Percentiles rank a stretch among this genome's conserved stretches.
Evolutionary conservation across 306 rosid genomes (phyloP).

Genomic region (Acacia crassicarpa): DNA sequence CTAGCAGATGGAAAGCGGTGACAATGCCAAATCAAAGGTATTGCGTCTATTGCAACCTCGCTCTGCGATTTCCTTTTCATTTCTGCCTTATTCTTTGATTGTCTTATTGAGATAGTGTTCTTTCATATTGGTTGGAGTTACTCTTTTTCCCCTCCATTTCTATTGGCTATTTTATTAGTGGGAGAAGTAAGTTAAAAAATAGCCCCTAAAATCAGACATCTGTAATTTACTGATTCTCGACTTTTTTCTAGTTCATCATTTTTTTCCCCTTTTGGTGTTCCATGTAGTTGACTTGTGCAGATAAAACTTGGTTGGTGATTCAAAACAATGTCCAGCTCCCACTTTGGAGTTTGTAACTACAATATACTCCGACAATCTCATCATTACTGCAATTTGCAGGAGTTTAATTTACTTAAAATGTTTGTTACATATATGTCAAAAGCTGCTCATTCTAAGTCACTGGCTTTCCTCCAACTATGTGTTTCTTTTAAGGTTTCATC

Average conservation of each 20-base stretch:
- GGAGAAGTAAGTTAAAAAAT: not conserved
- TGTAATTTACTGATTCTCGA: not conserved
- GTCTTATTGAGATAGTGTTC: no score
- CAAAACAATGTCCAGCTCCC: not conserved
- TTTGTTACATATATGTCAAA: not conserved
- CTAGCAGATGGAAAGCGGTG: conserved; percentile 49
- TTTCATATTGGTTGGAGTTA: not conserved
- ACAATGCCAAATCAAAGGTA: conserved; percentile 41
- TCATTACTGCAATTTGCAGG: not conserved
- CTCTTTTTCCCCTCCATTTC: not conserved
- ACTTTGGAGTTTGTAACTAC: conserved; percentile 12
- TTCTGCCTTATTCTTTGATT: no score
- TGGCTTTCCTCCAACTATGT: not conserved
- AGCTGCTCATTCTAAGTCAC: not conserved
- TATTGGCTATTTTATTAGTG: not conserved
- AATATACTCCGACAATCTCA: not conserved
- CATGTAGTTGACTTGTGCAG: not conserved
- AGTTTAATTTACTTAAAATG: conserved; percentile 13
- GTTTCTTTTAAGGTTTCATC: not conserved
- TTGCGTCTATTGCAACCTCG: not conserved
- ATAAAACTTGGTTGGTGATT: not conserved
- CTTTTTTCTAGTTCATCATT: not conserved
- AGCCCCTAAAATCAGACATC: not conserved
- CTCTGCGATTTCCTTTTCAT: not conserved
- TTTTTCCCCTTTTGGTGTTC: not conserved